Base-by-base conservation (phyloP, 2,329 filamentous ascomycete species). In the Beauveria sp. region DNA sequence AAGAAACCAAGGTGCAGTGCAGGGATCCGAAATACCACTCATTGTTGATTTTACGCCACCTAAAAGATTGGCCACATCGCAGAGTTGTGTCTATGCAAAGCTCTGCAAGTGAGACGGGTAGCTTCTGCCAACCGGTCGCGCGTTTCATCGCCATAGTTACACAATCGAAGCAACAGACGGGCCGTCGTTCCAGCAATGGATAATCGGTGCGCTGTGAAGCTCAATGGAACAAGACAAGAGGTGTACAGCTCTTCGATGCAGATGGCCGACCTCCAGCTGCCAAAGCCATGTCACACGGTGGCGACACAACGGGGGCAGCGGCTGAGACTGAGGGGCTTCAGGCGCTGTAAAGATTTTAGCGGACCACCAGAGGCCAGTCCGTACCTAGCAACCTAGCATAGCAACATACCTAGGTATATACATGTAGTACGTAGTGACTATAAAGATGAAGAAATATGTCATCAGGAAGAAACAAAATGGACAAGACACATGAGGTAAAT, bases 41-140 rank as follows among this genome's bases (percentile, higher is more conserved):
- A 72, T 93, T 86, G 49, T 86, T 83, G 54, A 91, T 85, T 71
- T 93, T 92, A 64, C 88, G 88, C 95, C 95, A 99, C 78, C 93
- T 88, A 69, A 99, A 99, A 0, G 93, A 96, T 74, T 99, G 95
- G 3, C 95, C 95, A 73, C 95, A 99, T 65, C 93, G 88, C 40
- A 99, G 79, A 0, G 92, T 96, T 0, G 93, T 99, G 69, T 96
- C 91, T 66, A 99, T 92, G 72, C 91, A 97, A 4, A 99, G 83
- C 72, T 99, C 95, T 4, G 87, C 84, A 40, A 96, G 77, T 64
- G 82, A 89, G 46, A 97, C 79, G 26, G 95, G 92, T 67, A 99
- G 77, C 77, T 90, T 96, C 66, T 86, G 86, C 95, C 95, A 99
- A 72, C 91, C 89, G 18, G 87, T 81, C n/a, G 85, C 79, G 34